Evolutionary conservation across 768 basidiomycete genomes (phyloP).

Genomic region (Pleurotus giganteus): DNA sequence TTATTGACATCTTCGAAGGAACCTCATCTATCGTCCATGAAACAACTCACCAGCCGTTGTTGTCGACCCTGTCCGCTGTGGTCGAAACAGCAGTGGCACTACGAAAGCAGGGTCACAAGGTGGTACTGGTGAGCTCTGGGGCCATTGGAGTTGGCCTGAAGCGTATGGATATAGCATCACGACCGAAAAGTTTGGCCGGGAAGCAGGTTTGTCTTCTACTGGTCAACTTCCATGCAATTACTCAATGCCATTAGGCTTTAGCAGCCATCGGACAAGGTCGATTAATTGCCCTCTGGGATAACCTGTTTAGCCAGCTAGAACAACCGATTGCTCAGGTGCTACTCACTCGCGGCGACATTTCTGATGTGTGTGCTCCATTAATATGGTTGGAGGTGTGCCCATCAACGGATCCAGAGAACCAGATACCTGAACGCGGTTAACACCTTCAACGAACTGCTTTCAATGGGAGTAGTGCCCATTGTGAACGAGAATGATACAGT

Average conservation of each 20-base stretch:
- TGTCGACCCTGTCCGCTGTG: constrained; percentile 87
- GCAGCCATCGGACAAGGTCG: constrained; percentile 97
- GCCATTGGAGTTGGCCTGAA: constrained; percentile 97
- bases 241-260: constrained; percentile 63
- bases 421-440: constrained; percentile 96
- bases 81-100: constrained; percentile 88
- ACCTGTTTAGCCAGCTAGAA: constrained; percentile 89
- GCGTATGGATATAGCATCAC: constrained; percentile 79
- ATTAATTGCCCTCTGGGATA: constrained; percentile 95
- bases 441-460: constrained; percentile 86
- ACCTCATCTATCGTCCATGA: constrained; percentile 97
- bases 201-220: constrained; percentile 73
- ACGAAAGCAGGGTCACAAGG: constrained; percentile 80
- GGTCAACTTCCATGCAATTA: background rate
- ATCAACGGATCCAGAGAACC: constrained; percentile 61
- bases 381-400: constrained; percentile 12
- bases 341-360: constrained; percentile 93
- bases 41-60: constrained; percentile 85
- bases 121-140: constrained; percentile 94
- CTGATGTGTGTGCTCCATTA: constrained; percentile 64
- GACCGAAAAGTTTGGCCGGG: constrained; percentile 82
- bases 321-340: constrained; percentile 96
- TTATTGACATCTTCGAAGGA: constrained; percentile 44
- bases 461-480: constrained; percentile 95
- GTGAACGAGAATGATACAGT: constrained; percentile 99